Evolutionary conservation across 2,329 filamentous ascomycete genomes (phyloP).

Genomic region (Fusarium siculi): DNA sequence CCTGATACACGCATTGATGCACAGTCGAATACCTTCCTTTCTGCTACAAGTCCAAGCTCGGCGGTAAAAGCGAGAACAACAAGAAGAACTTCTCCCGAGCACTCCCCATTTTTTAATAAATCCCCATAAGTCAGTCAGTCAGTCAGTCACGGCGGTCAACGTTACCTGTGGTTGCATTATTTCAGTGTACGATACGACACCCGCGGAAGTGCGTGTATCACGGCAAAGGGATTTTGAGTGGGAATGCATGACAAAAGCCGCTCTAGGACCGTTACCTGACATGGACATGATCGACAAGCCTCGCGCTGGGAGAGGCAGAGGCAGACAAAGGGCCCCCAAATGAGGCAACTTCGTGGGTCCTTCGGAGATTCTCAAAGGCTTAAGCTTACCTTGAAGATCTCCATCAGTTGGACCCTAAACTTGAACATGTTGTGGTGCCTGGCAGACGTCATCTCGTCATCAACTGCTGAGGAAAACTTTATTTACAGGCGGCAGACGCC

Average conservation of each 20-base stretch:
- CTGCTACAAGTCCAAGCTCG: conserved; percentile 27
- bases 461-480: conserved; percentile 19
- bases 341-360: conserved; percentile 9
- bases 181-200: conserved; percentile 1
- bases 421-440: conserved; percentile 28
- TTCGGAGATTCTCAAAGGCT: conserved; percentile 36
- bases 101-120: conserved; percentile 4
- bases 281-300: conserved; percentile 25
- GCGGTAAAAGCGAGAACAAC: conserved; percentile 10
- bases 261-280: conserved; percentile 23
- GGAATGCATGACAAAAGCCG: conserved; percentile 26
- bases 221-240: conserved; percentile 17
- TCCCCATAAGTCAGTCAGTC: conserved; percentile 4
- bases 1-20: conserved; percentile 22
- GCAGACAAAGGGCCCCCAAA: neutral
- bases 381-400: conserved; percentile 42
- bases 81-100: neutral
- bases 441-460: conserved; percentile 32
- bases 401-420: conserved; percentile 36
- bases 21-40: conserved; percentile 7
- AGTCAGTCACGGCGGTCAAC: conserved; percentile 1
- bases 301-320: conserved; percentile 5
- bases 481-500: conserved; percentile 5
- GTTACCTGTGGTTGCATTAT: conserved; percentile 9
- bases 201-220: conserved; percentile 26